Conservation (phyloP, 1,139 yeast species). For the Pichia sp. region DNA sequence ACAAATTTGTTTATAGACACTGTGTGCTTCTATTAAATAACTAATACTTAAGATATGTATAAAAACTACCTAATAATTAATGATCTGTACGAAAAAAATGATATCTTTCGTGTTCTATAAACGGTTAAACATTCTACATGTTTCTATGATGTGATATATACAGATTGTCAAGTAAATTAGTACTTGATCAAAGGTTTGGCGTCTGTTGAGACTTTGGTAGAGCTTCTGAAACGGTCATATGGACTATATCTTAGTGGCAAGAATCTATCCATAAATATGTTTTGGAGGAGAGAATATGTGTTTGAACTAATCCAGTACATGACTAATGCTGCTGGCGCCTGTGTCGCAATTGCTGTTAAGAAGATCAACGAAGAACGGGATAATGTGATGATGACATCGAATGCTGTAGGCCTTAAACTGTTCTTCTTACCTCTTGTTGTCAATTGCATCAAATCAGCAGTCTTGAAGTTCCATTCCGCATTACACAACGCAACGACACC, state of each 20-base stretch:
- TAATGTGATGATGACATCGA: constrained; percentile 59
- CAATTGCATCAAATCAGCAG: constrained; percentile 48
- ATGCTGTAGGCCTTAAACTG: constrained; percentile 51
- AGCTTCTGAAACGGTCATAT: constrained; percentile 29
- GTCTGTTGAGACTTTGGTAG: constrained; percentile 14
- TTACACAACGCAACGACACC: constrained; percentile 74
- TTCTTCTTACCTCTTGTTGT: constrained; percentile 33
- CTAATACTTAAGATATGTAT: too few relatives aligned
- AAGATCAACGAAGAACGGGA: constrained; percentile 76
- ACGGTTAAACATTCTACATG: too few relatives aligned
- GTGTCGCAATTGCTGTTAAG: constrained; percentile 80
- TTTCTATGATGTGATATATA: neutral
- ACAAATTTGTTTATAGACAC: constrained; percentile 14
- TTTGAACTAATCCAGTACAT: constrained; percentile 90
- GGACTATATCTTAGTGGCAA: constrained; percentile 61
- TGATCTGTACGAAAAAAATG: too few relatives aligned
- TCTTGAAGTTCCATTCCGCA: constrained; percentile 73
- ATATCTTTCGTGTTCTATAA: too few relatives aligned
- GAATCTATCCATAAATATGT: constrained; percentile 63
- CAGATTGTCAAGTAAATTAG: neutral
- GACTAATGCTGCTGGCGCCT: constrained; percentile 80
- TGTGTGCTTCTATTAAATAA: neutral
- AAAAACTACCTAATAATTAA: too few relatives aligned
- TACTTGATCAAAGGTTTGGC: constrained; percentile 24
- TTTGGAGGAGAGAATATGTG: constrained; percentile 70